A percentile compares a stretch with the other conserved stretches of the same genome.
phyloP scores from a whole-genome alignment of 305 asterid species.

The Fraxinus velutina region DNA sequence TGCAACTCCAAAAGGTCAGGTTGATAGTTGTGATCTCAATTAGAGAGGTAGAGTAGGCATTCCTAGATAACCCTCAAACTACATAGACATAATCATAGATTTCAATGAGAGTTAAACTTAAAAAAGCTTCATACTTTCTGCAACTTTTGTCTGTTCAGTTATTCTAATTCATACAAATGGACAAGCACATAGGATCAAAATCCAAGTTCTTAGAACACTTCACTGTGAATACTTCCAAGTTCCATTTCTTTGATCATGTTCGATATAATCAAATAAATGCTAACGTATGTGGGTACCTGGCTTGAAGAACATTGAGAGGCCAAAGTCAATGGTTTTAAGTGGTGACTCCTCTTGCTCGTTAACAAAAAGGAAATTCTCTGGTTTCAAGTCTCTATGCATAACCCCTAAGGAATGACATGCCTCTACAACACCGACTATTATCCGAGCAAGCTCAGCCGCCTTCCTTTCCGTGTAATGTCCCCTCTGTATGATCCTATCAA shows the following conservation, averaged over 20 bases:
- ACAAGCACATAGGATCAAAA: not conserved
- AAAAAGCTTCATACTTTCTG: not conserved
- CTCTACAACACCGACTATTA: slow-evolving; percentile 24
- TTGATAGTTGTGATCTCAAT: not conserved
- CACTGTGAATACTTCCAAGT: not conserved
- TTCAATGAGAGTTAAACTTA: not conserved
- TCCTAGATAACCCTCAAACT: not conserved
- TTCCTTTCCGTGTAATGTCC: slow-evolving; percentile 23
- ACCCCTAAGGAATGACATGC: slow-evolving; percentile 24
- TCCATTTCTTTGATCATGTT: not conserved
- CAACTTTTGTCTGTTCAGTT: not conserved
- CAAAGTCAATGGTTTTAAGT: slow-evolving; percentile 22
- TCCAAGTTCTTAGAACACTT: not conserved
- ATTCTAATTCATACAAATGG: not conserved
- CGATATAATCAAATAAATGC: not conserved
- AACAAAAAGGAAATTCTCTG: slow-evolving; percentile 19
- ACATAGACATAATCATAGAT: not conserved
- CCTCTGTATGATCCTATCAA: slow-evolving; percentile 21
- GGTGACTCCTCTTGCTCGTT: slow-evolving; percentile 21
- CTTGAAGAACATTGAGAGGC: slow-evolving; percentile 19
- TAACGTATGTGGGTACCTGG: slow-evolving; percentile 11
- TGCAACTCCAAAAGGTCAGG: not conserved
- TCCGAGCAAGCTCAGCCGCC: slow-evolving; percentile 21
- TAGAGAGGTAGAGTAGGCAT: not conserved
- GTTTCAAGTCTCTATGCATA: slow-evolving; percentile 8